Conservation (phyloP, 2,329 filamentous ascomycete genomes). For the Lizonia empirigonia region DNA sequence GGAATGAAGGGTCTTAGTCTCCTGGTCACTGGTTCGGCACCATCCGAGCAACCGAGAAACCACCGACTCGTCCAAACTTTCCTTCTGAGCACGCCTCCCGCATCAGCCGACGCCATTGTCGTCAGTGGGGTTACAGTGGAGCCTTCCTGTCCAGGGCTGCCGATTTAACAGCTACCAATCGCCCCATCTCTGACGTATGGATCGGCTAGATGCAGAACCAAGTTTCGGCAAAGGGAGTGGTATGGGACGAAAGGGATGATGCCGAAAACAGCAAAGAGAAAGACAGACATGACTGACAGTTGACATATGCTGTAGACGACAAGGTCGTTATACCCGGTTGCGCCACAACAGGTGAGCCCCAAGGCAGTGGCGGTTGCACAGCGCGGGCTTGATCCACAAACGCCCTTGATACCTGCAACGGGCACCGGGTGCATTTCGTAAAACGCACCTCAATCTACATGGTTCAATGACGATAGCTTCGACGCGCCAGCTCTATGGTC, state of each 20-base stretch:
- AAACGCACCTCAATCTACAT: slow-evolving; percentile 10
- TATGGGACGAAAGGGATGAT: slow-evolving; percentile 9
- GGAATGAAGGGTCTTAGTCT: slow-evolving; percentile 29
- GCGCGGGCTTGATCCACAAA: slow-evolving; percentile 7
- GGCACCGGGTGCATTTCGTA: slow-evolving; percentile 3
- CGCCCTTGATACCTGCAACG: not conserved
- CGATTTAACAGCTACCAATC: slow-evolving; percentile 36
- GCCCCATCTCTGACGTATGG: not conserved
- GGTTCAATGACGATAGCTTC: not conserved
- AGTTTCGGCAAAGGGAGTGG: not conserved
- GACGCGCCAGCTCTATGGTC: not conserved
- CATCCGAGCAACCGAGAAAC: slow-evolving; percentile 38
- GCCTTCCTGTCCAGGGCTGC: slow-evolving; percentile 14
- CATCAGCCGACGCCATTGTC: slow-evolving; percentile 15
- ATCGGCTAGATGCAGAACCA: not conserved
- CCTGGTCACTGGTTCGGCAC: slow-evolving; percentile 34
- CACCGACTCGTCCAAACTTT: slow-evolving; percentile 12
- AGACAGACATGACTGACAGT: slow-evolving; percentile 31
- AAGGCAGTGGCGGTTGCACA: slow-evolving; percentile 27
- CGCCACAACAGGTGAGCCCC: slow-evolving; percentile 21
- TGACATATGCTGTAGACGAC: slow-evolving; percentile 28
- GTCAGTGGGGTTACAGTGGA: slow-evolving; percentile 2
- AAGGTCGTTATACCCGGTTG: slow-evolving; percentile 18
- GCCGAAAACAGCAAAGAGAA: slow-evolving; percentile 8
- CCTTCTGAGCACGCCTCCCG: slow-evolving; percentile 9